Conservation (phyloP, 306 rosid species). For the Abrus precatorius region DNA sequence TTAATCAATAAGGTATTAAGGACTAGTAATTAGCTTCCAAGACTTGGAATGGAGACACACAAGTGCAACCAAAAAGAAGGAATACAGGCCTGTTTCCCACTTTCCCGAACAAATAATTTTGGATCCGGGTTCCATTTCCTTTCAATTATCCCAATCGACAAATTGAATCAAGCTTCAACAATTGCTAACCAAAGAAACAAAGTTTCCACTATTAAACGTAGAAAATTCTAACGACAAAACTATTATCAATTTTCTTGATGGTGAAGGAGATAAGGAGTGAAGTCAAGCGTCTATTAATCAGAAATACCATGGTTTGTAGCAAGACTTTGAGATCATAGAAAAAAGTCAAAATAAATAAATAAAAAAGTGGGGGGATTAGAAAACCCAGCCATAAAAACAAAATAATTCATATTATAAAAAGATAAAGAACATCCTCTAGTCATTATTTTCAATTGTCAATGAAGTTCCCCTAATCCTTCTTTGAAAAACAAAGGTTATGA, state of each 20-base stretch:
- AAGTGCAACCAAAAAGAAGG: slow-evolving; percentile 17
- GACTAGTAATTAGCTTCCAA: slow-evolving; percentile 35
- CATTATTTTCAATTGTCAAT: slow-evolving; percentile 48
- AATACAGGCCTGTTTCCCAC: slow-evolving; percentile 20
- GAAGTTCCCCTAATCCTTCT: slow-evolving; percentile 36
- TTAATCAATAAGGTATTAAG: slow-evolving; percentile 9
- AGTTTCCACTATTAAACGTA: not conserved
- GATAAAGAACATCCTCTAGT: slow-evolving; percentile 45
- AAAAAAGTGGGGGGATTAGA: slow-evolving; percentile 29
- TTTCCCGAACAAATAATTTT: not conserved
- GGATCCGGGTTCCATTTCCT: slow-evolving; percentile 2
- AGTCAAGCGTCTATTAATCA: not conserved
- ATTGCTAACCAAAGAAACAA: too few species aligned
- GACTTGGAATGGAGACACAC: slow-evolving; percentile 29
- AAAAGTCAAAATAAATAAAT: slow-evolving; percentile 7
- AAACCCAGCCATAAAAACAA: not conserved
- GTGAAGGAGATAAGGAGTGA: not conserved
- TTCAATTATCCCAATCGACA: not conserved
- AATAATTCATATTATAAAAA: slow-evolving; percentile 24
- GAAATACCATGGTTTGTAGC: not conserved
- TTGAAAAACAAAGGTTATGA: slow-evolving; percentile 52
- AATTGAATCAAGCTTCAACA: slow-evolving; percentile 5
- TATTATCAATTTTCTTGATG: not conserved
- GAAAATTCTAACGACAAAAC: not conserved
- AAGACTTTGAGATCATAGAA: slow-evolving; percentile 41